These are phyloP conservation scores for Kazachstania africana DNA, from an alignment of 805 yeast species.

Conservation along the genomic window DNA sequence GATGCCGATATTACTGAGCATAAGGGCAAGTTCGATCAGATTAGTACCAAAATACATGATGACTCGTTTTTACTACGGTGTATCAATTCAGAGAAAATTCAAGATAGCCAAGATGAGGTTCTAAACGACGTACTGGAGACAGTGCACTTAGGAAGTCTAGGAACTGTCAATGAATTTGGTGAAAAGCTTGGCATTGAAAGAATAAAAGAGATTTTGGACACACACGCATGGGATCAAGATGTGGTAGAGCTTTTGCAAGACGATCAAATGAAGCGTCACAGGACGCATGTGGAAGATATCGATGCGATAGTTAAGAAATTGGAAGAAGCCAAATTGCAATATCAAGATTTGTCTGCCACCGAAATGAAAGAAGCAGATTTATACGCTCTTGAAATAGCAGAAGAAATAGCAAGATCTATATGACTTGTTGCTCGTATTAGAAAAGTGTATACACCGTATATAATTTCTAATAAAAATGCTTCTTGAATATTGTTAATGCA, in stretches of 20 bases:
- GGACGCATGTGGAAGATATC: too few relatives aligned
- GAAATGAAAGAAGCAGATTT: conserved; percentile 8
- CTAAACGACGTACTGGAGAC: not conserved
- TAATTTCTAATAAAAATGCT: conserved; percentile 2
- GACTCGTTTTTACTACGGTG: conserved; percentile 2
- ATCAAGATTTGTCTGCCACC: too few relatives aligned
- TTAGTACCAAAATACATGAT: not conserved
- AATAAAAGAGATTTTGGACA: conserved; percentile 35
- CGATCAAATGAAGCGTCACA: not conserved
- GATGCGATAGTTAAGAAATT: conserved; percentile 9
- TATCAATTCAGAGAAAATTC: not conserved
- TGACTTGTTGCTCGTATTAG: not conserved
- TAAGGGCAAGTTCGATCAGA: not conserved
- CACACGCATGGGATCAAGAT: conserved; percentile 38
- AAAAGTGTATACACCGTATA: not conserved
- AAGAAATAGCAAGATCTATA: conserved; percentile 10
- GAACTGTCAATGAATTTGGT: conserved; percentile 27
- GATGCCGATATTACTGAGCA: not conserved
- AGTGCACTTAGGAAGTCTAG: not conserved
- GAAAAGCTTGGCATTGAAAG: conserved; percentile 35
- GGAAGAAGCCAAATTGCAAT: conserved; percentile 12
- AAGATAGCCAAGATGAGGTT: not conserved
- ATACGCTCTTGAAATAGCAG: conserved; percentile 16
- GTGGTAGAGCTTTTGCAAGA: too few relatives aligned
- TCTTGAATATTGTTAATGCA: conserved; percentile 14